phyloP scores from a whole-genome alignment of 1,284 basidiomycete genomes.

The Sporisorium sorghi region DNA sequence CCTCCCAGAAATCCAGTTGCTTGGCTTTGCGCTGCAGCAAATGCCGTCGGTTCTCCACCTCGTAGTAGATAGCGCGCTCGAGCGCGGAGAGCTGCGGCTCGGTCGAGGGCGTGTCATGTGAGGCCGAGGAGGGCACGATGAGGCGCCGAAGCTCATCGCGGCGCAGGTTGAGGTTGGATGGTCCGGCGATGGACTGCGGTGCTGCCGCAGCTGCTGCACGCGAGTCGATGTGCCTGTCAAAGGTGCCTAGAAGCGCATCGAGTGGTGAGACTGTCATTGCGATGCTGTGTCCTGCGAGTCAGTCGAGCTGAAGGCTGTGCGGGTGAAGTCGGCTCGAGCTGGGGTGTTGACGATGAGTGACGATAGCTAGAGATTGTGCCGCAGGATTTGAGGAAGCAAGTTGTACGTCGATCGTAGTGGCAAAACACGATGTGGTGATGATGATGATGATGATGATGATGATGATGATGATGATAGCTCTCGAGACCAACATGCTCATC shows the following conservation, averaged over 20 bases:
- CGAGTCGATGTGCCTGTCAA: slow-evolving; percentile 37
- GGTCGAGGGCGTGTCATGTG: neutral
- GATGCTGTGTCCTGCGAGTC: neutral
- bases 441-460: no score
- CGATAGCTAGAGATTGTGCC: no score
- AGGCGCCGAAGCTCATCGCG: slow-evolving; percentile 30
- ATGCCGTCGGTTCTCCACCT: slow-evolving; percentile 31
- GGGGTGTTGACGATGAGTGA: neutral
- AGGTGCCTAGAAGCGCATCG: slow-evolving; percentile 29
- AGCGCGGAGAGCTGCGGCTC: slow-evolving; percentile 33
- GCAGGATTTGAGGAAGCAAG: no score
- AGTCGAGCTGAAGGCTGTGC: neutral
- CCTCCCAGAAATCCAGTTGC: slow-evolving; percentile 52
- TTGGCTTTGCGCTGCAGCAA: slow-evolving; percentile 23
- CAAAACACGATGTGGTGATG: neutral
- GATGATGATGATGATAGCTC: no score
- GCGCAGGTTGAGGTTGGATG: slow-evolving; percentile 13
- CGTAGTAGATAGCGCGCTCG: slow-evolving; percentile 47
- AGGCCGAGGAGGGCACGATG: slow-evolving; percentile 11
- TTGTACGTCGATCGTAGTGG: neutral
- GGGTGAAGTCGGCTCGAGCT: neutral
- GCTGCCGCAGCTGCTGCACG: slow-evolving; percentile 21
- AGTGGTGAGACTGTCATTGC: slow-evolving; percentile 35
- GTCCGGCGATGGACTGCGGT: slow-evolving; percentile 22
- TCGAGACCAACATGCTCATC: neutral